Conservation (phyloP, 257 asterid species). For the Mitragyna speciosa region DNA sequence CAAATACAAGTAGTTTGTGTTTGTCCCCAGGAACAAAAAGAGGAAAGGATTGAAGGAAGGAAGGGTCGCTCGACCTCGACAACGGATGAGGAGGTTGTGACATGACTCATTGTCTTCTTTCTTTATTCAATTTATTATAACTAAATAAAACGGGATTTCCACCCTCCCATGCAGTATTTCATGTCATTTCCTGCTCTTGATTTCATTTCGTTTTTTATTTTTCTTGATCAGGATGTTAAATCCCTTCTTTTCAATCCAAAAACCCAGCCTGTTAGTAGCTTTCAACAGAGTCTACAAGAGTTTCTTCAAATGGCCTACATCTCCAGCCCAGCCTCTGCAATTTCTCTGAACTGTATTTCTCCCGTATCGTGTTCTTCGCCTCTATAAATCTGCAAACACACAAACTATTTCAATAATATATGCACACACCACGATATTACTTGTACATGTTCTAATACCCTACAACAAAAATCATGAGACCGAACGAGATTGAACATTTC, state of each 20-base stretch:
- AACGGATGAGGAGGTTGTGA: not conserved
- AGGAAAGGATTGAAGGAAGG: not conserved
- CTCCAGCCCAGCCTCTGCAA: constrained; percentile 71
- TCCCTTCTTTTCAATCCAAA: constrained; percentile 23
- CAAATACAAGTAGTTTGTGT: too few relatives aligned
- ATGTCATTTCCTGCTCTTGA: too few relatives aligned
- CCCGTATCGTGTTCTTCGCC: constrained; percentile 14
- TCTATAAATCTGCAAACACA: constrained; percentile 54
- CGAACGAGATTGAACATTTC: not conserved
- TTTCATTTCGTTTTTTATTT: too few relatives aligned
- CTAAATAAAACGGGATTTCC: too few relatives aligned
- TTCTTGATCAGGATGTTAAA: too few relatives aligned
- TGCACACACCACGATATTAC: not conserved
- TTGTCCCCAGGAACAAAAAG: too few relatives aligned
- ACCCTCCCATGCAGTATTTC: too few relatives aligned
- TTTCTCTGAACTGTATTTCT: constrained; percentile 43
- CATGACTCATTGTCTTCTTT: constrained; percentile 4
- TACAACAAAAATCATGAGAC: not conserved
- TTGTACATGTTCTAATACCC: not conserved
- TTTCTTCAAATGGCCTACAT: constrained; percentile 57
- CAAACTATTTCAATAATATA: not conserved
- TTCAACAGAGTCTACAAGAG: constrained; percentile 62
- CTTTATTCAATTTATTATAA: too few relatives aligned
- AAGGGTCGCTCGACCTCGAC: not conserved
- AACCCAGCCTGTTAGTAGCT: constrained; percentile 53